phyloP scores from a whole-genome alignment of 768 basidiomycete species.

The Naganishia kalamii region DNA sequence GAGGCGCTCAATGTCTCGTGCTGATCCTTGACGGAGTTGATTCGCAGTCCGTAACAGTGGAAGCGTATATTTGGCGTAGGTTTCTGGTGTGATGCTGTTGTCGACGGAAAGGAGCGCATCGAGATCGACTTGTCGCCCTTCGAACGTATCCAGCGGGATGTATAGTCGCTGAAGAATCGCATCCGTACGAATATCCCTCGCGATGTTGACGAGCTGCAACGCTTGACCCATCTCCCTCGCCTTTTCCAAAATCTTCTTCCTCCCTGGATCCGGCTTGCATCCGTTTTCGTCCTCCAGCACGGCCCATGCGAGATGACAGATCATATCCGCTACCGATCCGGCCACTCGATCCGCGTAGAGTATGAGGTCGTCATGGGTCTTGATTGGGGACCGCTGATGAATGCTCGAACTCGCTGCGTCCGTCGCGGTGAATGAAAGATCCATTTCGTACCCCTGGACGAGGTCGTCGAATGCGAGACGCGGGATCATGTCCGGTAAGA shows the following conservation, averaged over 20 bases:
- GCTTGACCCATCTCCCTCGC: conserved; percentile 47
- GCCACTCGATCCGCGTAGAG: conserved; percentile 48
- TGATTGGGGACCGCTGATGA: conserved; percentile 34
- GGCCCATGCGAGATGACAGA: conserved; percentile 46
- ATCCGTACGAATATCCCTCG: conserved; percentile 46
- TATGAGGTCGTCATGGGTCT: conserved; percentile 41
- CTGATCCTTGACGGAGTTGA: conserved; percentile 27
- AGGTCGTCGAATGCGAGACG: conserved; percentile 36
- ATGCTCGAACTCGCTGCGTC: background rate
- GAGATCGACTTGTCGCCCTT: conserved; percentile 15
- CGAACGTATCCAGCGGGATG: conserved; percentile 35
- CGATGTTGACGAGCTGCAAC: conserved; percentile 49
- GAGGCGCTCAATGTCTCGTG: conserved; percentile 29
- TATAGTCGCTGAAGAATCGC: conserved; percentile 41
- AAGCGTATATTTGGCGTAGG: conserved; percentile 26
- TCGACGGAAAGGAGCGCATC: conserved; percentile 17
- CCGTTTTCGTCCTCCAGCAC: conserved; percentile 19
- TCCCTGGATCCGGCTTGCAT: background rate
- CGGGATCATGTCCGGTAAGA: conserved; percentile 37
- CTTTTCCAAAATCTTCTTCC: conserved; percentile 7
- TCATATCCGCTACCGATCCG: conserved; percentile 46
- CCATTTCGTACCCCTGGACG: conserved; percentile 40
- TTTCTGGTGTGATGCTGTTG: too few species aligned
- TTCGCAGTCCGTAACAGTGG: conserved; percentile 38
- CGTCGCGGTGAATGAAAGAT: conserved; percentile 31